Conservation (phyloP, 1,284 basidiomycete genomes). For the Sanghuangporus sanghuang region DNA sequence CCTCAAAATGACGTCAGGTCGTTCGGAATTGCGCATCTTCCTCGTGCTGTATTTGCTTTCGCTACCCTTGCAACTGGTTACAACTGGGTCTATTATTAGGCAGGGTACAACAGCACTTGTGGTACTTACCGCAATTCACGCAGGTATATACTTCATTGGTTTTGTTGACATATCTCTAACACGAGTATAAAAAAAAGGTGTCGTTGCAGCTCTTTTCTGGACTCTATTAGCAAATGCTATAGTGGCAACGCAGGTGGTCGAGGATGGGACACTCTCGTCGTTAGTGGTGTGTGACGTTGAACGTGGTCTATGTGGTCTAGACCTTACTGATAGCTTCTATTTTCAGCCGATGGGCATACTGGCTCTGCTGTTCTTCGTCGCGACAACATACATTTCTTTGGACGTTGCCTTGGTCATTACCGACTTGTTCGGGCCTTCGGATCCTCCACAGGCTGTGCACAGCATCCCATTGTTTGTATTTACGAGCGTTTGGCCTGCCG, state of each 20-base stretch:
- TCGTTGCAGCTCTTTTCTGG: slow-evolving; percentile 74
- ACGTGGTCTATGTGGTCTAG: background rate
- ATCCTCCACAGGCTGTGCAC: slow-evolving; percentile 48
- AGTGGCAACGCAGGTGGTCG: slow-evolving; percentile 77
- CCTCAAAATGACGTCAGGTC: slow-evolving; percentile 36
- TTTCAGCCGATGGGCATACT: slow-evolving; percentile 60
- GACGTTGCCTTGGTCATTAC: slow-evolving; percentile 70
- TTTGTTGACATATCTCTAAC: background rate
- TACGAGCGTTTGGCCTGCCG: slow-evolving; percentile 80
- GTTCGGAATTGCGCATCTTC: slow-evolving; percentile 63
- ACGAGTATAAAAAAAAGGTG: slow-evolving; percentile 25
- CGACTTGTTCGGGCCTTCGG: slow-evolving; percentile 50
- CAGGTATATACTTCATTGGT: slow-evolving; percentile 27
- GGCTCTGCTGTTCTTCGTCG: slow-evolving; percentile 56
- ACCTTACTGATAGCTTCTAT: background rate
- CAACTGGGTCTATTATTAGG: slow-evolving; percentile 68
- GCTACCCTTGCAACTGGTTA: slow-evolving; percentile 71
- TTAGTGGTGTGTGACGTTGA: slow-evolving; percentile 48
- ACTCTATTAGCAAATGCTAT: slow-evolving; percentile 71
- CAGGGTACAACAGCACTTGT: slow-evolving; percentile 70
- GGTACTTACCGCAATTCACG: slow-evolving; percentile 70
- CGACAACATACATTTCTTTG: slow-evolving; percentile 73
- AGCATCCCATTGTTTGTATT: slow-evolving; percentile 74
- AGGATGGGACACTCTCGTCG: slow-evolving; percentile 74
- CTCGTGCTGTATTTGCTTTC: slow-evolving; percentile 65